These are phyloP conservation scores for Aspergillus leporis DNA, from an alignment of 495 filamentous ascomycete genomes.

Conservation along the genomic window DNA sequence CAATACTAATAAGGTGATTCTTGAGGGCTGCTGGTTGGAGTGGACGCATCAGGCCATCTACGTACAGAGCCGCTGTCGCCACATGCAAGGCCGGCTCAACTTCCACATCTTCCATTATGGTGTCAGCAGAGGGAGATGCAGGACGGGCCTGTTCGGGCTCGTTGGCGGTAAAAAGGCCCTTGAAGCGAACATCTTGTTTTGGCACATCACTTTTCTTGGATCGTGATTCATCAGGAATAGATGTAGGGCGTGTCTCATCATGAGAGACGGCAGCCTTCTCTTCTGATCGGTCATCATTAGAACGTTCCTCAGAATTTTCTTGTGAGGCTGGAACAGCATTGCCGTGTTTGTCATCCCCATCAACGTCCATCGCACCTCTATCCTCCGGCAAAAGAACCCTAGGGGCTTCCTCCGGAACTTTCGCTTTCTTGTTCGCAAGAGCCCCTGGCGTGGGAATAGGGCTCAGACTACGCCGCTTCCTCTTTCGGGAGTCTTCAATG, in stretches of 20 bases:
- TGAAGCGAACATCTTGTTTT: slow-evolving; percentile 53
- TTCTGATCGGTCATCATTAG: background rate
- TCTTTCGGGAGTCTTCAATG: slow-evolving; percentile 63
- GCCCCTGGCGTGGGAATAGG: slow-evolving; percentile 57
- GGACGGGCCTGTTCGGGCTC: slow-evolving; percentile 22
- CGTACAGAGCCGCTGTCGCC: slow-evolving; percentile 84
- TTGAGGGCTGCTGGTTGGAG: slow-evolving; percentile 64
- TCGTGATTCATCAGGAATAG: slow-evolving; percentile 5
- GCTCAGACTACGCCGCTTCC: slow-evolving; percentile 72
- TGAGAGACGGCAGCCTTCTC: slow-evolving; percentile 5
- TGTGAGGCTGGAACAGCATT: slow-evolving; percentile 8
- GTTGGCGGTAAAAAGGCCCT: slow-evolving; percentile 49
- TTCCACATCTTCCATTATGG: slow-evolving; percentile 43
- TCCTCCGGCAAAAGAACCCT: slow-evolving; percentile 33
- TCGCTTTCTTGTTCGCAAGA: slow-evolving; percentile 47
- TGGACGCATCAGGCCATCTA: slow-evolving; percentile 87
- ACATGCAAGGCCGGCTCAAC: slow-evolving; percentile 74
- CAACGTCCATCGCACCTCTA: slow-evolving; percentile 12
- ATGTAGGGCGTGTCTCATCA: slow-evolving; percentile 1
- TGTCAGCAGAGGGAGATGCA: slow-evolving; percentile 25
- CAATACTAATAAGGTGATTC: slow-evolving; percentile 66
- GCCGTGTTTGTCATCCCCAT: slow-evolving; percentile 11
- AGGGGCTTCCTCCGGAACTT: slow-evolving; percentile 33
- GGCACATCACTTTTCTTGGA: slow-evolving; percentile 19
- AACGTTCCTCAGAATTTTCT: slow-evolving; percentile 8